phyloP scores from a whole-genome alignment of 176 grass and related monocot genomes.

The Zoysia japonica region DNA sequence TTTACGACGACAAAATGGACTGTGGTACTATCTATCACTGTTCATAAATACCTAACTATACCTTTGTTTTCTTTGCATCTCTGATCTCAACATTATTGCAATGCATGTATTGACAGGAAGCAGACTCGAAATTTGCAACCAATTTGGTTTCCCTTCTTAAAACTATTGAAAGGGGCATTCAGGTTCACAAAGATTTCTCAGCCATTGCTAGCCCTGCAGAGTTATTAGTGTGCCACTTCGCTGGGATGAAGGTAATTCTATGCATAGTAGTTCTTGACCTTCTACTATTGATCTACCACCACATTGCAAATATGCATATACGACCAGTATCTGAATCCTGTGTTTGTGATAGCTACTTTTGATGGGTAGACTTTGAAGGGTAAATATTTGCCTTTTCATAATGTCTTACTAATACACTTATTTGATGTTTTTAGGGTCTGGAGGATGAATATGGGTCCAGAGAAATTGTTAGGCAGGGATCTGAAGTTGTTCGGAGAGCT shows the following conservation, averaged over 20 bases:
- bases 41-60: background rate
- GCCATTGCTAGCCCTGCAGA: slow-evolving; percentile 54
- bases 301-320: background rate
- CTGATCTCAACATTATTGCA: slow-evolving; percentile 6
- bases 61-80: slow-evolving; percentile 17
- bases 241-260: slow-evolving; percentile 74
- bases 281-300: background rate
- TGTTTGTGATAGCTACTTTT: background rate
- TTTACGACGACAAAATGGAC: slow-evolving; percentile 2
- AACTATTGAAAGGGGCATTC: slow-evolving; percentile 58
- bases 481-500: slow-evolving; percentile 65
- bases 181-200: slow-evolving; percentile 81
- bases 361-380: background rate
- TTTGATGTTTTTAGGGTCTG: slow-evolving; percentile 60
- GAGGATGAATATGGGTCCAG: slow-evolving; percentile 63
- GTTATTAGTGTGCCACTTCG: slow-evolving; percentile 72
- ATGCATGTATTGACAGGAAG: slow-evolving; percentile 62
- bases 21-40: background rate
- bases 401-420: background rate
- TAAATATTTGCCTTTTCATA: background rate
- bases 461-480: slow-evolving; percentile 64
- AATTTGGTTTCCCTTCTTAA: slow-evolving; percentile 70
- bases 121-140: slow-evolving; percentile 73
- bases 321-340: background rate
- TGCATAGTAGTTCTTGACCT: slow-evolving; percentile 19